Base-by-base conservation (phyloP, 2,329 filamentous ascomycete genomes). In the Mycosphaerella sp. region DNA sequence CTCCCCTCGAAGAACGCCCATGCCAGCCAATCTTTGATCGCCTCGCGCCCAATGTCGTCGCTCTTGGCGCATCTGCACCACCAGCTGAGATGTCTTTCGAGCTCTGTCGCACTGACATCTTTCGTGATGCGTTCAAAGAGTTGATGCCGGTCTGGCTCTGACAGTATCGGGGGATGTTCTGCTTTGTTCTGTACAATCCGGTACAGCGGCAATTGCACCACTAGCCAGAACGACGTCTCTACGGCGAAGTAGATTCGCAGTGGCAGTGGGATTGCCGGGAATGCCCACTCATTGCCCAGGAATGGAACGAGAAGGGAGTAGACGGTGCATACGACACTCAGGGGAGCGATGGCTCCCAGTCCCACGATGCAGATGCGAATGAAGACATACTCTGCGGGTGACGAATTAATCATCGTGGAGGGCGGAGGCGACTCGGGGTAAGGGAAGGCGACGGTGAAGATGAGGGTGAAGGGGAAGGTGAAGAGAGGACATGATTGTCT, bases 1-100 rank as follows among this genome's bases (percentile, higher is more conserved):
- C 65, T 86, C 82, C 39, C 86, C 79, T 69, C 66, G 48, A 62
- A 80, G 64, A 88, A 82, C 1, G 80, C 83, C 85, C 85, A 89
- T 4, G 78, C 73, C 21, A 86, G 68, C 61, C 86, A 87, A 56
- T 86, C 81, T 61, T 76, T 78, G 45, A 87, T 69, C 59, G 87
- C 86, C 12, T 86, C 83, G 11, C 79, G 73, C 36, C 77, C 74
- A 51, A 89, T 80, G 36, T 84, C 80, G n/a, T 72, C 66, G 1
- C 74, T 54, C 9, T 78, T 72, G 1, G 83, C 80, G 34, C 79
- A 80, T 23, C 82, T 72, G 59, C 87, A 87, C 85, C 85, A 89
- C 59, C 75, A 74, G 41, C 72, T 74, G 45, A 88, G 60, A 62
- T 85, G 87, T 29, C 68, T 67, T 52, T 81, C 78, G 0, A 74